Conservation (phyloP, 805 yeast genomes). For the Jamesozyma spencerorum region DNA sequence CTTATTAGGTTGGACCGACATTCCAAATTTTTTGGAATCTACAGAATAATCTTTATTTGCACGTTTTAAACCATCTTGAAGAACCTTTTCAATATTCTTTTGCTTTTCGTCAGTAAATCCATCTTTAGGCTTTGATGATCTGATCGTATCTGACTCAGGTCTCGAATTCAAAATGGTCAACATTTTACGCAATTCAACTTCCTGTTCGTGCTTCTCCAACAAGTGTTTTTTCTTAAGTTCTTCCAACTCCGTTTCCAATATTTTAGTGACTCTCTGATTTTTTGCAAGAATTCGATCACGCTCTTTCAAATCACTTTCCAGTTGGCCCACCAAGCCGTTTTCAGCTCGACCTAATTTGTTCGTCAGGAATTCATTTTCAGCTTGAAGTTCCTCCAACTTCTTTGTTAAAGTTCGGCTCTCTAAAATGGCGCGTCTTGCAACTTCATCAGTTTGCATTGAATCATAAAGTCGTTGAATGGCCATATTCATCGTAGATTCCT, state of each 20-base stretch:
- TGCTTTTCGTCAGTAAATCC: slow-evolving; percentile 24
- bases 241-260: slow-evolving; percentile 54
- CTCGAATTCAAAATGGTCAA: slow-evolving; percentile 51
- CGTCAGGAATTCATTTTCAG: slow-evolving; percentile 58
- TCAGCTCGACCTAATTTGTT: slow-evolving; percentile 67
- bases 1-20: slow-evolving; percentile 61
- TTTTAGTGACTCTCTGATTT: slow-evolving; percentile 55
- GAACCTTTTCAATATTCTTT: slow-evolving; percentile 21
- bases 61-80: slow-evolving; percentile 30
- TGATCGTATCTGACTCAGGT: slow-evolving; percentile 5
- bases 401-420: slow-evolving; percentile 51
- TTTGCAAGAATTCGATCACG: slow-evolving; percentile 56
- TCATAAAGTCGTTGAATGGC: slow-evolving; percentile 72
- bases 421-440: slow-evolving; percentile 62
- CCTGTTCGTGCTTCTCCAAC: slow-evolving; percentile 65
- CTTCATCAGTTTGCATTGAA: slow-evolving; percentile 79
- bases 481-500: slow-evolving; percentile 63
- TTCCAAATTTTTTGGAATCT: slow-evolving; percentile 32
- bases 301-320: slow-evolving; percentile 60
- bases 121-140: slow-evolving; percentile 1
- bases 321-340: slow-evolving; percentile 64
- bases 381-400: slow-evolving; percentile 37
- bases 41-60: slow-evolving; percentile 34
- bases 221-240: slow-evolving; percentile 53
- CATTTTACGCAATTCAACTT: slow-evolving; percentile 67